Percentiles rank a stretch among this genome's conserved stretches.
Evolutionary conservation across 108 stramenopile genomes (phyloP).

Genomic region (Skeletonema menzelii): DNA sequence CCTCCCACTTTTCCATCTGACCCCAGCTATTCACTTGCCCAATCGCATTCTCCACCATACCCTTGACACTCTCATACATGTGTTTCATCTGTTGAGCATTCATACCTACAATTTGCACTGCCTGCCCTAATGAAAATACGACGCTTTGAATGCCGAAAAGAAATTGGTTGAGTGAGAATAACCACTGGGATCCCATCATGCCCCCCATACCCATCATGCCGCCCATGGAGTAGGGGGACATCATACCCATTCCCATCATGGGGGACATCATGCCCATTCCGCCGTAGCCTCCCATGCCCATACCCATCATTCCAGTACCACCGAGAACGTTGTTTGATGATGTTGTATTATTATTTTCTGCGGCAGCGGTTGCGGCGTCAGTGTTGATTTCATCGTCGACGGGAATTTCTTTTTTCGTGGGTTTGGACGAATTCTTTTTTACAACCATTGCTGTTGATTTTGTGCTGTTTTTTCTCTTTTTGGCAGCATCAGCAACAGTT

Average conservation of each 20-base stretch:
- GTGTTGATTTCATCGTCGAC: background rate
- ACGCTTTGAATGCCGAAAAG: constrained; percentile 78
- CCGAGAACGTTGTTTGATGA: background rate
- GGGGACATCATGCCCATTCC: constrained; percentile 24
- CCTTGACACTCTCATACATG: constrained; percentile 60
- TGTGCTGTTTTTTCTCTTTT: background rate
- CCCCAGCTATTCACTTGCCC: constrained; percentile 65
- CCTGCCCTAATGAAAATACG: constrained; percentile 80
- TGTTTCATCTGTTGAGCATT: constrained; percentile 81
- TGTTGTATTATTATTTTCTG: background rate
- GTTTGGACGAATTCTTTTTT: background rate
- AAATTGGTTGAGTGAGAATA: constrained; percentile 62
- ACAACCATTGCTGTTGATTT: background rate
- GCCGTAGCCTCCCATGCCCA: too few species aligned
- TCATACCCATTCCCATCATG: constrained; percentile 5
- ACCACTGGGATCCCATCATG: constrained; percentile 47
- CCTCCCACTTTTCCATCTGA: constrained; percentile 28
- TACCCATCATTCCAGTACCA: constrained; percentile 1
- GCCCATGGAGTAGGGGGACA: too few species aligned
- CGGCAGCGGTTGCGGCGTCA: background rate
- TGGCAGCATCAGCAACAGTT: background rate
- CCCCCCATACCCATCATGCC: constrained; percentile 48
- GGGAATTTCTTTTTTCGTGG: background rate
- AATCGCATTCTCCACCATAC: constrained; percentile 77
- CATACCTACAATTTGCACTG: constrained; percentile 81